A percentile compares a stretch with the other conserved stretches of the same genome.
Conservation (phyloP, 768 basidiomycete species). For the Nidularia sp. region DNA sequence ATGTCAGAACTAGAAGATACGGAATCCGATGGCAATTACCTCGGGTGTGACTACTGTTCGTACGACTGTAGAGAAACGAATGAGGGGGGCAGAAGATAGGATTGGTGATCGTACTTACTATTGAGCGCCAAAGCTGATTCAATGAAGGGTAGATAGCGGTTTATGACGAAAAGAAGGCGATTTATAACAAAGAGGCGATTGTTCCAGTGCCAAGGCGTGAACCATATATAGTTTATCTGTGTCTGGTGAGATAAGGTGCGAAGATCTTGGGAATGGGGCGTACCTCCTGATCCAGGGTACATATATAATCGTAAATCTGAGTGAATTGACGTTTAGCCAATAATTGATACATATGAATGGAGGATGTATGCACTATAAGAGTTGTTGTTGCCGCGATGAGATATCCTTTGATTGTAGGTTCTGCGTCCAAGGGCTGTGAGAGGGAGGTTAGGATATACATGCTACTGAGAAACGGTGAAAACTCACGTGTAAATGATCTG, state of each 20-base stretch:
- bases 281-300: conserved; percentile 10
- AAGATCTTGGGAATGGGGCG: neutral
- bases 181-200: conserved; percentile 4
- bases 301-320: conserved; percentile 15
- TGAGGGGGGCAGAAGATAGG: neutral
- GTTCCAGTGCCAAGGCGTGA: conserved; percentile 5
- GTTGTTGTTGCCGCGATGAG: no score
- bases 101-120: conserved; percentile 3
- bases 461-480: no score
- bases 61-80: conserved; percentile 1
- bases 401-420: no score
- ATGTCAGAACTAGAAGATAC: neutral
- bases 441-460: no score
- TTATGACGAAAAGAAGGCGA: neutral
- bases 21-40: neutral
- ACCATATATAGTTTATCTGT: conserved; percentile 14
- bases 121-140: conserved; percentile 10
- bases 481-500: no score
- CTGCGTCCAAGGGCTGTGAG: no score
- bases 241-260: neutral
- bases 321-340: no score
- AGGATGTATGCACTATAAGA: no score
- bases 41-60: neutral
- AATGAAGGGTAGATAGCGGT: conserved; percentile 14
- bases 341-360: no score